These are phyloP conservation scores for Dothistroma septosporum DNA, from an alignment of 2,329 filamentous ascomycete species.

Conservation along the genomic window DNA sequence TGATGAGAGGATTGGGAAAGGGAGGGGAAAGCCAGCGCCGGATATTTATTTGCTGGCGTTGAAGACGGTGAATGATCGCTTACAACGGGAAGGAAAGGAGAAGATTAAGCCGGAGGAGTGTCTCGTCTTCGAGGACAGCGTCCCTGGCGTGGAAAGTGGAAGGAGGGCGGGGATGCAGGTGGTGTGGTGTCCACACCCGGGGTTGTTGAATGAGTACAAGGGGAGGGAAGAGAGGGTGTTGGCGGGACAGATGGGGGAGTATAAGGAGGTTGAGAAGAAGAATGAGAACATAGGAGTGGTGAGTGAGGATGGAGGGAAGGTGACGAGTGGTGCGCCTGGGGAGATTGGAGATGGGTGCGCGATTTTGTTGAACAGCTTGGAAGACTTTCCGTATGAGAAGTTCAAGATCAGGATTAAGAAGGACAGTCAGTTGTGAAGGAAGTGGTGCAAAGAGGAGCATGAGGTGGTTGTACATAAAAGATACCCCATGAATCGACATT, in stretches of 20 bases:
- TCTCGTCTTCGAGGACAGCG: slow-evolving; percentile 92
- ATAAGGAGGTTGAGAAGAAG: slow-evolving; percentile 49
- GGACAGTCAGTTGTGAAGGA: slow-evolving; percentile 13
- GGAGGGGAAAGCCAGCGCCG: slow-evolving; percentile 87
- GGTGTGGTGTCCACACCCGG: slow-evolving; percentile 84
- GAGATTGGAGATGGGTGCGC: slow-evolving; percentile 59
- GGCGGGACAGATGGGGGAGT: slow-evolving; percentile 73
- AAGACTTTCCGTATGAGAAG: slow-evolving; percentile 56
- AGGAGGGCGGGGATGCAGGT: slow-evolving; percentile 91
- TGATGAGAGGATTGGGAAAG: slow-evolving; percentile 69
- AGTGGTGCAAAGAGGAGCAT: not conserved
- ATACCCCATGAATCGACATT: not conserved
- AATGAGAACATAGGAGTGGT: slow-evolving; percentile 37
- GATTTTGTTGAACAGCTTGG: slow-evolving; percentile 50
- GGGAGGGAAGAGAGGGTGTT: slow-evolving; percentile 77
- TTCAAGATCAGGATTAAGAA: slow-evolving; percentile 51
- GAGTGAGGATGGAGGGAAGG: slow-evolving; percentile 34
- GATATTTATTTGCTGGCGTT: slow-evolving; percentile 92
- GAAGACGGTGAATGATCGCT: slow-evolving; percentile 72
- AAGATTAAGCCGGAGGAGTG: slow-evolving; percentile 78
- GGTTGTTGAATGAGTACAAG: slow-evolving; percentile 68
- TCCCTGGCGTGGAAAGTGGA: slow-evolving; percentile 87
- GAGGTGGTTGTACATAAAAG: not conserved
- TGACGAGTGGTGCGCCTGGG: slow-evolving; percentile 47
- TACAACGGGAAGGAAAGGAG: slow-evolving; percentile 54